Base-by-base conservation (phyloP, 2,329 filamentous ascomycete species). In the Aspergillus sp. region DNA sequence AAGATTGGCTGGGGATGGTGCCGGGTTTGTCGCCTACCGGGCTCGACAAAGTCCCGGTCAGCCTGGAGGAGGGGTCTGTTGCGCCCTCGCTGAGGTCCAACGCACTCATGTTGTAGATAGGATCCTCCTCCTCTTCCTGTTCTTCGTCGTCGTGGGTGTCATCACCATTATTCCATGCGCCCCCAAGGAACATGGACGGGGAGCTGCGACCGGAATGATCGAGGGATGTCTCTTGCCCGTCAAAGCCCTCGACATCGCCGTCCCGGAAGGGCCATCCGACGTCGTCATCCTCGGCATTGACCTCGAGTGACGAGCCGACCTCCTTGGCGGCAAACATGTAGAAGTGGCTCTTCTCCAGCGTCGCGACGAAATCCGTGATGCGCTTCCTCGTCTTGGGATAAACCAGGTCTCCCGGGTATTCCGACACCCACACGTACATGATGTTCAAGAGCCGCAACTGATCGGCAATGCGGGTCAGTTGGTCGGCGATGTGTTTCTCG, bases 361-460 rank as follows among this genome's bases (percentile, higher is more conserved):
- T 84, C 18, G 81, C 78, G 39, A 96, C 88, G 69, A 99, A 95
- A 24, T 87, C 87, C 53, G 89, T 85, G 45, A 97, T 80, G 32
- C 85, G 86, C 64, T 84, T 86, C 65, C 88, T 87, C 2, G 92
- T 96, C 22, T 84, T 84, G 1, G 89, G 84, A 62, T 90, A 87
- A 1, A 92, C 92, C 80, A 98, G 96, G 75, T 99, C 95, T 16
- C 92, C 94, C 0, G 95, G 93, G 74, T 98, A 98, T 49, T 88
- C 81, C 16, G 89, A 87, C 1, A 96, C 89, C 95, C 95, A 99
- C 73, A 91, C 90, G 5, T 92, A 91, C 59, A 98, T 80, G 6
- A 95, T 87, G 65, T 90, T 88, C 45, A 96, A 87, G 62, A 94
- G 90, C 54, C 93, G 87, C 56, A 96, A 82, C 72, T 97, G 94